Percentiles rank a stretch among this genome's conserved stretches.
Conservation (phyloP, 768 basidiomycete species). For the Panellus pusillus region DNA sequence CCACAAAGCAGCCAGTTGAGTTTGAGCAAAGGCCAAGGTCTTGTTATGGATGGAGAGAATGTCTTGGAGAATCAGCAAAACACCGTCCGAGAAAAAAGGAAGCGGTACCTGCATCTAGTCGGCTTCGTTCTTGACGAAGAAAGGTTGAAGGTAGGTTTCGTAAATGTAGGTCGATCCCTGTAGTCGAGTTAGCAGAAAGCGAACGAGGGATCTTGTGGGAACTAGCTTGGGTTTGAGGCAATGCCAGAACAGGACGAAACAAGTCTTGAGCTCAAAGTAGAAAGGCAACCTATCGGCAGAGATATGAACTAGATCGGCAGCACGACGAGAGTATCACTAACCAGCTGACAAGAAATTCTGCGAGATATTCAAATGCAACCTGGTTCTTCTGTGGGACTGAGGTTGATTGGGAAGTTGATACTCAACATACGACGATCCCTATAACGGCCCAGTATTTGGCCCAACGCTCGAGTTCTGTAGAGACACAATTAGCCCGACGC, state of each 20-base stretch:
- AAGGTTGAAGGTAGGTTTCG: constrained; percentile 59
- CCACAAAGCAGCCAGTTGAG: constrained; percentile 49
- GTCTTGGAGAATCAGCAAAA: constrained; percentile 1
- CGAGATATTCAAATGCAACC: constrained; percentile 60
- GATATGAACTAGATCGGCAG: constrained; percentile 19
- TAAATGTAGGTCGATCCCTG: constrained; percentile 74
- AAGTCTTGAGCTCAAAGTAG: constrained; percentile 73
- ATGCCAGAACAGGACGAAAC: constrained; percentile 66
- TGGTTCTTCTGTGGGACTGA: constrained; percentile 19
- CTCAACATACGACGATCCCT: neutral
- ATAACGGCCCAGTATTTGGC: constrained; percentile 41
- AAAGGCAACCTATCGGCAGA: constrained; percentile 62
- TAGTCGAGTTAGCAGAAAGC: constrained; percentile 10
- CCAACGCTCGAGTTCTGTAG: constrained; percentile 46
- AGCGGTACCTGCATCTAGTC: constrained; percentile 50
- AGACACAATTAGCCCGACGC: neutral
- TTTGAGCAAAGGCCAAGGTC: constrained; percentile 52
- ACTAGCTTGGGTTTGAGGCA: constrained; percentile 68
- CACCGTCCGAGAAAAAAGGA: neutral
- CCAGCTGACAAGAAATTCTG: constrained; percentile 70
- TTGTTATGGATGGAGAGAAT: constrained; percentile 57
- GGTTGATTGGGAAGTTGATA: too few relatives aligned
- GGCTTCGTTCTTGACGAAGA: constrained; percentile 56
- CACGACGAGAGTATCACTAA: constrained; percentile 23
- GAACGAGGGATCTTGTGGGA: neutral